These are phyloP conservation scores for Aspergillus sp. DNA, from an alignment of 2,329 filamentous ascomycete genomes.

Conservation along the genomic window DNA sequence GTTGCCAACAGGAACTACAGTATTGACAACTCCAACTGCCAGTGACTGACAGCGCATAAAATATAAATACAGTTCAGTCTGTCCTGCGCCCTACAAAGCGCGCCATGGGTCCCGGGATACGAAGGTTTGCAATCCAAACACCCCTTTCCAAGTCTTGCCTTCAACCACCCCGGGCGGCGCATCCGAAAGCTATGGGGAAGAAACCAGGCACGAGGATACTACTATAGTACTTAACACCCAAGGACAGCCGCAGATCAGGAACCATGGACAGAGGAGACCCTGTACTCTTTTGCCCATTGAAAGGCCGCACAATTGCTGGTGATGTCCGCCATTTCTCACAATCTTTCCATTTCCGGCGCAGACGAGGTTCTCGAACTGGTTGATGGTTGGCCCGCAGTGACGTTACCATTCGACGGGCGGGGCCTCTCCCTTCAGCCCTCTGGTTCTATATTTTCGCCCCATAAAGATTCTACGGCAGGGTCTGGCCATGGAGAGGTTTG, in stretches of 20 bases:
- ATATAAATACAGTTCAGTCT: too few species aligned
- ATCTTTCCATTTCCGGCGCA: not conserved
- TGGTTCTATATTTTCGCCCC: not conserved
- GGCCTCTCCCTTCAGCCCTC: not conserved
- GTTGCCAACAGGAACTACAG: too few species aligned
- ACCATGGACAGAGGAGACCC: not conserved
- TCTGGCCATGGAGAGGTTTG: not conserved
- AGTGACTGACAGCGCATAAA: too few species aligned
- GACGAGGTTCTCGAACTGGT: not conserved
- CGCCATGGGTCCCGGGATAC: not conserved
- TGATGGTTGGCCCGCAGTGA: not conserved
- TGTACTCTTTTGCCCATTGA: constrained; percentile 1
- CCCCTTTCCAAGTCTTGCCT: not conserved
- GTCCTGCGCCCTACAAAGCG: not conserved
- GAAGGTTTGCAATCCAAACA: not conserved
- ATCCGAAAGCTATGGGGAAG: too few species aligned
- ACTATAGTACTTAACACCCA: not conserved
- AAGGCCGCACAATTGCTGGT: not conserved
- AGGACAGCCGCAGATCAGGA: not conserved
- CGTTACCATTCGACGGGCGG: not conserved
- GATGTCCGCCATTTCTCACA: not conserved
- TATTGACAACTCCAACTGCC: too few species aligned
- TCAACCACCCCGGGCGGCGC: too few species aligned
- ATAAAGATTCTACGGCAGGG: constrained; percentile 3
- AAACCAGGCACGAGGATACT: too few species aligned